Evolutionary conservation across 306 rosid genomes (phyloP).

Genomic region (Gynostemma pentaphyllum): DNA sequence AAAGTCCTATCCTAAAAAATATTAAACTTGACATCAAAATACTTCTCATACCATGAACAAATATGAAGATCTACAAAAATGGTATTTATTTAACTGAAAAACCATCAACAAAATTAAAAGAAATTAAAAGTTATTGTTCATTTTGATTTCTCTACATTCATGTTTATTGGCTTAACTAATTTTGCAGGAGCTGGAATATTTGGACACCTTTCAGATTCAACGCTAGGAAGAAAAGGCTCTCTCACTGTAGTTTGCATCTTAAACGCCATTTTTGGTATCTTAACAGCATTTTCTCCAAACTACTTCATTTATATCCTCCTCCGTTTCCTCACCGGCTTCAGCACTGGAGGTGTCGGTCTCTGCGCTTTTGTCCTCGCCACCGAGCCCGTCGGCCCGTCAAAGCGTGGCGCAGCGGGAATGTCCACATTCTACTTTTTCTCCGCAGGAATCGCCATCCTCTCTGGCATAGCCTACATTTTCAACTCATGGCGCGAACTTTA

Average conservation of each 20-base stretch:
- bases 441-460: conserved; percentile 53
- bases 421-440: conserved; percentile 96
- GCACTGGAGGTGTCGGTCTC: conserved; percentile 81
- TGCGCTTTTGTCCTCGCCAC: conserved; percentile 74
- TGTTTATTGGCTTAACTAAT: neutral
- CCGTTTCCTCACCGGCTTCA: conserved; percentile 77
- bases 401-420: conserved; percentile 67
- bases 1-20: no score
- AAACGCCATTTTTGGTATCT: conserved; percentile 59
- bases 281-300: conserved; percentile 57
- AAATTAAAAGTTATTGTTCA: no score
- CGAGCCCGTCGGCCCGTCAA: conserved; percentile 65
- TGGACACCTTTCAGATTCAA: conserved; percentile 84
- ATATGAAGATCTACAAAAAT: no score
- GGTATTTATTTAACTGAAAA: no score
- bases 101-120: no score
- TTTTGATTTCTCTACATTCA: no score
- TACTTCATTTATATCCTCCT: conserved; percentile 44
- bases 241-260: conserved; percentile 55
- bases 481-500: conserved; percentile 66
- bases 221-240: conserved; percentile 77
- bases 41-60: no score
- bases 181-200: conserved; percentile 80
- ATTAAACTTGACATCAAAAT: no score
- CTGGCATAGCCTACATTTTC: conserved; percentile 51